These are phyloP conservation scores for Penicillium herquei DNA, from an alignment of 495 filamentous ascomycete species.

Conservation along the genomic window DNA sequence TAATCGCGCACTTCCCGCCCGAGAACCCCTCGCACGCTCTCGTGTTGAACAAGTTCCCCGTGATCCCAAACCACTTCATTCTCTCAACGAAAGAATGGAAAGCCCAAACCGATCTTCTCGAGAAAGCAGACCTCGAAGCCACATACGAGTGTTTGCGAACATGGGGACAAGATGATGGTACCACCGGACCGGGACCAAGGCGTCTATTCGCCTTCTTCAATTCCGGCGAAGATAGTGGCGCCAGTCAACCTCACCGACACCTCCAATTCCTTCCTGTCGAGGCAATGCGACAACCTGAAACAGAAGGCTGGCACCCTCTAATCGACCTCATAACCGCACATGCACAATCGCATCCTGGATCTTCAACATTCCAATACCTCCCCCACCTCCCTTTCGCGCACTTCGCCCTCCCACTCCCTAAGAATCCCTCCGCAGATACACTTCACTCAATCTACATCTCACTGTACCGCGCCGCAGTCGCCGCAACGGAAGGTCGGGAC, in stretches of 20 bases:
- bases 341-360: conserved; percentile 7
- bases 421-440: conserved; percentile 34
- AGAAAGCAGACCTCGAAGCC: conserved; percentile 61
- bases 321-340: conserved; percentile 44
- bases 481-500: conserved; percentile 23
- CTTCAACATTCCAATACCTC: conserved; percentile 26
- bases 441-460: conserved; percentile 47
- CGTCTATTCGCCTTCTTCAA: conserved; percentile 81
- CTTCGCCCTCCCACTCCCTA: conserved; percentile 45
- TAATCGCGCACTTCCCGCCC: conserved; percentile 56
- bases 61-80: conserved; percentile 79
- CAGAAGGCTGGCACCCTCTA: conserved; percentile 50
- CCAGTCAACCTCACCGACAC: conserved; percentile 77
- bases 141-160: conserved; percentile 63
- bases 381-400: conserved; percentile 50
- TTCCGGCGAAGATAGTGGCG: conserved; percentile 71
- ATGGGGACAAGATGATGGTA: conserved; percentile 44
- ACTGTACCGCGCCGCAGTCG: conserved; percentile 56
- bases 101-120: conserved; percentile 66
- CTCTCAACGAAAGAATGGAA: conserved; percentile 67
- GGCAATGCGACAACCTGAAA: conserved; percentile 57
- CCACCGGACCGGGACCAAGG: background rate
- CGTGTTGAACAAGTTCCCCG: conserved; percentile 79
- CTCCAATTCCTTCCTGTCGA: conserved; percentile 74
- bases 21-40: conserved; percentile 58